These are phyloP conservation scores for Solanum hybrid DNA, from an alignment of 305 asterid genomes.

Conservation along the genomic window DNA sequence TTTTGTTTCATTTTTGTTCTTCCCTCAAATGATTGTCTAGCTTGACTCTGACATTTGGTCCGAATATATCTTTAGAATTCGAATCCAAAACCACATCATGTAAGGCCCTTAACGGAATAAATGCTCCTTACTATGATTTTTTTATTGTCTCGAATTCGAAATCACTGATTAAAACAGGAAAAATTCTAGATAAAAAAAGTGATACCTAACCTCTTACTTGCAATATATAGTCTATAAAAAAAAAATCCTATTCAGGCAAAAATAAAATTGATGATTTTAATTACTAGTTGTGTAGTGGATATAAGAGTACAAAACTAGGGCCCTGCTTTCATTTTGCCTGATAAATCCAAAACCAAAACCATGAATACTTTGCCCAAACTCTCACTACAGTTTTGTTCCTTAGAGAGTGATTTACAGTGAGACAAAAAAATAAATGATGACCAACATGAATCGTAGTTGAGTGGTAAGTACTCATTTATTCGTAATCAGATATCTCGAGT, in stretches of 20 bases:
- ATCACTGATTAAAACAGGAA: too few species aligned
- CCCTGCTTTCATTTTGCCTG: constrained; percentile 12
- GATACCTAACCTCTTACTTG: background rate
- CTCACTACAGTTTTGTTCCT: background rate
- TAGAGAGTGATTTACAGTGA: background rate
- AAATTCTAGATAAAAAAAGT: background rate
- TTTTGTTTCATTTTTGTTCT: background rate
- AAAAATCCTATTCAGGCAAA: background rate
- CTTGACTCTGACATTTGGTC: background rate
- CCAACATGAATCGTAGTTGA: background rate
- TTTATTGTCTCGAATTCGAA: background rate
- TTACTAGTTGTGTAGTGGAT: background rate
- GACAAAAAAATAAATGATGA: background rate
- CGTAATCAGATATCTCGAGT: too few species aligned
- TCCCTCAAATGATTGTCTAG: background rate
- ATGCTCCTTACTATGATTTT: background rate
- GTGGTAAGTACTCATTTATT: too few species aligned
- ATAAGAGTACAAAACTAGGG: constrained; percentile 4
- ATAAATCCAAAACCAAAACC: constrained; percentile 16
- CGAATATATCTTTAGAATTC: background rate
- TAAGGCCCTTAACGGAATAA: background rate
- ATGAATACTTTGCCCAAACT: background rate
- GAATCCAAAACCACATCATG: background rate
- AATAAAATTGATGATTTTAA: background rate
- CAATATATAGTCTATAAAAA: background rate